Conservation (phyloP, 305 asterid genomes). For the Rubia tinctorum region DNA sequence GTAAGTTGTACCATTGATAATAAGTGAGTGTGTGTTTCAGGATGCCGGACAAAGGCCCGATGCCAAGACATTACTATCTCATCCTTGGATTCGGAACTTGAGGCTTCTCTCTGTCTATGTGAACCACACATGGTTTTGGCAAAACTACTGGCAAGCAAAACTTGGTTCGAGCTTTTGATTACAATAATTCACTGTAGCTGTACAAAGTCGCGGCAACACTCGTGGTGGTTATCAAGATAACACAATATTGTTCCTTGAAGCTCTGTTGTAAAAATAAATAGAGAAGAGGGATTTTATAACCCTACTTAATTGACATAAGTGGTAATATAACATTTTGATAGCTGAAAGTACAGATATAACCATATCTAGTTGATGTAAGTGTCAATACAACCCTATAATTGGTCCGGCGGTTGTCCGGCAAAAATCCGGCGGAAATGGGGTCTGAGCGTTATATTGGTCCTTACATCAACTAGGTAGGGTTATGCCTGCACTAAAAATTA, state of each 20-base stretch:
- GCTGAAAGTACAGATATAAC: too few species aligned
- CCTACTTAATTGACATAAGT: too few species aligned
- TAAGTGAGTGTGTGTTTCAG: slow-evolving; percentile 49
- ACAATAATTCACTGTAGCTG: neutral
- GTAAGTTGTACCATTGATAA: slow-evolving; percentile 19
- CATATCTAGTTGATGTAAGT: too few species aligned
- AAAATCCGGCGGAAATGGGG: too few species aligned
- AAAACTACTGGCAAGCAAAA: neutral
- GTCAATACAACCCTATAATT: too few species aligned
- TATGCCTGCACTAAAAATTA: too few species aligned
- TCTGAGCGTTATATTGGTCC: too few species aligned
- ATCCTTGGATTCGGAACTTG: slow-evolving; percentile 97
- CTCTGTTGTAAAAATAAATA: too few species aligned
- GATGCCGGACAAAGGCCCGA: slow-evolving; percentile 99
- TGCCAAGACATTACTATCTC: slow-evolving; percentile 94
- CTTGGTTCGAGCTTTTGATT: neutral
- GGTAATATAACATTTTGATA: too few species aligned
- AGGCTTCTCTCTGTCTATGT: slow-evolving; percentile 74
- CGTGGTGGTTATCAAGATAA: neutral
- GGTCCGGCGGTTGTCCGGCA: too few species aligned
- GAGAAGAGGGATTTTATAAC: neutral
- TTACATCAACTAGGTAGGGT: too few species aligned
- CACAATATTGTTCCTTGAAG: too few species aligned
- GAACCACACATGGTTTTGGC: neutral
- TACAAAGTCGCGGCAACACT: neutral